phyloP scores from a whole-genome alignment of 345 rosid species.

The Hevea brasiliensis region DNA sequence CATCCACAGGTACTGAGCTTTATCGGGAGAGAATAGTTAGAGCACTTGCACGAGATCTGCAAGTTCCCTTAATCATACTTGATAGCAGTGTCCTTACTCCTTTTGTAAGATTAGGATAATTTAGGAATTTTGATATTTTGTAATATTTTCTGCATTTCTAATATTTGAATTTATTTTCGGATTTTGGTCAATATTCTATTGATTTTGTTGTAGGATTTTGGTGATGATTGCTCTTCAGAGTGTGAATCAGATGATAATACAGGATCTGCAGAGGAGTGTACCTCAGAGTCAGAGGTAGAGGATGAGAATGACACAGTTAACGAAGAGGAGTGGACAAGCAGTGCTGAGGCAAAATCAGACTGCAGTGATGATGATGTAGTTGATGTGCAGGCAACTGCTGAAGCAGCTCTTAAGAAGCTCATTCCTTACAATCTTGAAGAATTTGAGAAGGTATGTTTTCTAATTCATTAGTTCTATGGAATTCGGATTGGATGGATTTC shows the following conservation, averaged over 20 bases:
- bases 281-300: constrained; percentile 85
- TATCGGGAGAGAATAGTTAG: constrained; percentile 86
- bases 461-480: background rate
- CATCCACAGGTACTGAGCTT: constrained; percentile 82
- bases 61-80: constrained; percentile 82
- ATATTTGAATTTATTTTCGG: background rate
- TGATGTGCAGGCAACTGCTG: constrained; percentile 66
- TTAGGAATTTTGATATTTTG: constrained; percentile 8
- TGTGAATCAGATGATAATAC: constrained; percentile 62
- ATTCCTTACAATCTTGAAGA: constrained; percentile 71
- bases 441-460: constrained; percentile 61
- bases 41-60: constrained; percentile 84
- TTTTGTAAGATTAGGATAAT: constrained; percentile 65
- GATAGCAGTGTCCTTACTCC: constrained; percentile 92
- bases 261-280: constrained; percentile 61
- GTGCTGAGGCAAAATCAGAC: constrained; percentile 66
- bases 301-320: constrained; percentile 69
- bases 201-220: constrained; percentile 59
- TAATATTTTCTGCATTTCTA: background rate
- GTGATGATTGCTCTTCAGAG: constrained; percentile 68
- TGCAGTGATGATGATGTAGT: constrained; percentile 67
- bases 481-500: background rate
- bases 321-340: constrained; percentile 71
- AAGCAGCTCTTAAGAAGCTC: constrained; percentile 78
- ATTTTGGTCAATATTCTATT: constrained; percentile 18